These are phyloP conservation scores for Mortierella sp. DNA, from an alignment of 371 early-diverging fungal species.

Conservation along the genomic window DNA sequence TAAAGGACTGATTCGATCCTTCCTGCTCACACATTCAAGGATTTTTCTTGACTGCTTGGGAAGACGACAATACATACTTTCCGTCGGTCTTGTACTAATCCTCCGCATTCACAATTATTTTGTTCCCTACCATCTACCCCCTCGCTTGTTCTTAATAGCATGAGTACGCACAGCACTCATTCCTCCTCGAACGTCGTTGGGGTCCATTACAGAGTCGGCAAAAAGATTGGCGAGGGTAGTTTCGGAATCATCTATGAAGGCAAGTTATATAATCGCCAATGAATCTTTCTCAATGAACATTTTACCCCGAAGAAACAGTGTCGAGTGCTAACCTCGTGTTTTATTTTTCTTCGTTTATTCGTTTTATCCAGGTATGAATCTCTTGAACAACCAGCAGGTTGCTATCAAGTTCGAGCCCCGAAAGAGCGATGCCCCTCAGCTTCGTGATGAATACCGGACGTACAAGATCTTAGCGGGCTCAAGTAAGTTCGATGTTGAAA, in stretches of 20 bases:
- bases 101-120: too few species aligned
- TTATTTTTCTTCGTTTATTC: too few species aligned
- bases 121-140: too few species aligned
- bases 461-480: constrained; percentile 88
- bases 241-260: constrained; percentile 99
- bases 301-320: too few species aligned
- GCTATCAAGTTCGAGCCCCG: constrained; percentile 96
- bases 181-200: constrained; percentile 82
- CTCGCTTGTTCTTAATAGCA: constrained; percentile 5
- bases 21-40: too few species aligned
- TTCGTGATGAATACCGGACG: constrained; percentile 92
- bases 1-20: too few species aligned
- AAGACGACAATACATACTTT: too few species aligned
- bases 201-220: constrained; percentile 94
- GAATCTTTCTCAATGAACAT: background rate
- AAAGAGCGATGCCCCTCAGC: constrained; percentile 94
- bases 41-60: too few species aligned
- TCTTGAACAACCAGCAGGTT: constrained; percentile 84
- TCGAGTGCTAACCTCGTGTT: too few species aligned
- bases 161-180: constrained; percentile 55
- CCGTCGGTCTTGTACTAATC: too few species aligned
- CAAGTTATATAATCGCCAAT: constrained; percentile 37
- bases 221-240: constrained; percentile 96
- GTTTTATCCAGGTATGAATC: constrained; percentile 62
- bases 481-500: constrained; percentile 60